phyloP scores from a whole-genome alignment of 192 early-diverging fungal genomes.

The Coemansia furcata region DNA sequence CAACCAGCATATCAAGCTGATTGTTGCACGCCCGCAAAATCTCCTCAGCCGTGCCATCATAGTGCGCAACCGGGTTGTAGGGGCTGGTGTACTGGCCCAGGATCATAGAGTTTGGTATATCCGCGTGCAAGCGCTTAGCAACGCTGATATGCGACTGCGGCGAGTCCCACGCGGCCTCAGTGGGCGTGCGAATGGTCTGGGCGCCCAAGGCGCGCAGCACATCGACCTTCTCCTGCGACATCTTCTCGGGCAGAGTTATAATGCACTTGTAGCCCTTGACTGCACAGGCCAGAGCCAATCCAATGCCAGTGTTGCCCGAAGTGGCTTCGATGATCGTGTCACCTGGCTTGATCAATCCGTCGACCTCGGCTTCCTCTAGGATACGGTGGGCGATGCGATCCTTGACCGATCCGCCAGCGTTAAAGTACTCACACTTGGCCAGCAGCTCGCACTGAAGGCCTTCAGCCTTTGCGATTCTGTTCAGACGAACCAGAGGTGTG shows the following conservation, averaged over 20 bases:
- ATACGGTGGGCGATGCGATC: constrained; percentile 98
- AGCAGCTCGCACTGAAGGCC: constrained; percentile 95
- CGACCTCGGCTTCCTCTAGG: constrained; percentile 91
- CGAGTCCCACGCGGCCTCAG: constrained; percentile 98
- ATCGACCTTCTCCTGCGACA: constrained; percentile 99
- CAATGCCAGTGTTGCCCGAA: constrained; percentile 99
- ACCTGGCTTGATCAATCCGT: constrained; percentile 88
- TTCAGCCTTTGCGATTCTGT: constrained; percentile 79
- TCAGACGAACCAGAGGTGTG: constrained; percentile 91
- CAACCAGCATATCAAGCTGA: constrained; percentile 94
- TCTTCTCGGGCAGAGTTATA: constrained; percentile 99
- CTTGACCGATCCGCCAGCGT: constrained; percentile 98
- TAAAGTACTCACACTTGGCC: constrained; percentile 99
- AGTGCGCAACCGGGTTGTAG: constrained; percentile 98
- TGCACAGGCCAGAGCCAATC: constrained; percentile 94
- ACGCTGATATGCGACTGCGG: constrained; percentile 99
- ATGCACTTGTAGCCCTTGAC: constrained; percentile 98
- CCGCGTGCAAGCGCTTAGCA: constrained; percentile 86
- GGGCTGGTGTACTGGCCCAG: constrained; percentile 96
- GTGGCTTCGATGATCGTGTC: constrained; percentile 98
- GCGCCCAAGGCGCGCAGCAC: constrained; percentile 96
- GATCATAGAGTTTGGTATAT: constrained; percentile 96
- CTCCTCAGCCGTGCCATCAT: constrained; percentile 88
- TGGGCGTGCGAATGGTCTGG: constrained; percentile 97
- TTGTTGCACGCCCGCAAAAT: constrained; percentile 77